Conservation (phyloP, 495 filamentous ascomycete genomes). For the Lindgomyces ingoldianus region DNA sequence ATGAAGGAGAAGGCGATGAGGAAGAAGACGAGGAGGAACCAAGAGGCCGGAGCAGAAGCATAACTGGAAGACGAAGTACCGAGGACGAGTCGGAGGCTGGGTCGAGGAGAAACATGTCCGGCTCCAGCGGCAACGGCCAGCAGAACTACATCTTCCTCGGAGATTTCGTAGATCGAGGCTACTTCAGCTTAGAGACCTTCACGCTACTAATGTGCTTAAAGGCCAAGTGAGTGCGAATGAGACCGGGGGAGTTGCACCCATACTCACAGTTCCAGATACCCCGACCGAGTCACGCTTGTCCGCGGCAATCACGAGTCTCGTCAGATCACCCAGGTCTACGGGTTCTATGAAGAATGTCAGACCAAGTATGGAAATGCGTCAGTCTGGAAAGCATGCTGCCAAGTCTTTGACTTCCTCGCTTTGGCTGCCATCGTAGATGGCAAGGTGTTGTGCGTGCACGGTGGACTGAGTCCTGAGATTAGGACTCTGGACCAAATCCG, state of each 20-base stretch:
- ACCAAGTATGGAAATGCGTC: slow-evolving; percentile 97
- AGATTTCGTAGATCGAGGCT: slow-evolving; percentile 96
- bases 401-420: slow-evolving; percentile 97
- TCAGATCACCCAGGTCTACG: slow-evolving; percentile 98
- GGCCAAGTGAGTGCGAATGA: slow-evolving; percentile 69
- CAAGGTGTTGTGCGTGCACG: slow-evolving; percentile 94
- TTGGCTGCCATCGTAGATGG: slow-evolving; percentile 96
- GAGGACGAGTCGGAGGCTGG: slow-evolving; percentile 32
- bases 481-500: slow-evolving; percentile 94
- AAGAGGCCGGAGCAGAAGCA: slow-evolving; percentile 46
- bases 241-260: not conserved
- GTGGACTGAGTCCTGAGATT: slow-evolving; percentile 94
- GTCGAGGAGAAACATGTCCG: slow-evolving; percentile 34
- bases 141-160: slow-evolving; percentile 95
- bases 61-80: slow-evolving; percentile 36
- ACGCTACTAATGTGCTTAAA: slow-evolving; percentile 94
- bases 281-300: slow-evolving; percentile 90
- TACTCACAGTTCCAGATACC: slow-evolving; percentile 63
- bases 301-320: slow-evolving; percentile 97
- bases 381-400: slow-evolving; percentile 98
- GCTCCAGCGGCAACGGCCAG: slow-evolving; percentile 52
- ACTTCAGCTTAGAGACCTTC: slow-evolving; percentile 96
- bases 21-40: slow-evolving; percentile 51
- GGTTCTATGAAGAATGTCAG: slow-evolving; percentile 98
- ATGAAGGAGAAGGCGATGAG: slow-evolving; percentile 53